Percentiles rank a stretch among this genome's conserved stretches.
These are phyloP conservation scores for Salix udensis DNA, from an alignment of 345 rosid species.

Conservation along the genomic window DNA sequence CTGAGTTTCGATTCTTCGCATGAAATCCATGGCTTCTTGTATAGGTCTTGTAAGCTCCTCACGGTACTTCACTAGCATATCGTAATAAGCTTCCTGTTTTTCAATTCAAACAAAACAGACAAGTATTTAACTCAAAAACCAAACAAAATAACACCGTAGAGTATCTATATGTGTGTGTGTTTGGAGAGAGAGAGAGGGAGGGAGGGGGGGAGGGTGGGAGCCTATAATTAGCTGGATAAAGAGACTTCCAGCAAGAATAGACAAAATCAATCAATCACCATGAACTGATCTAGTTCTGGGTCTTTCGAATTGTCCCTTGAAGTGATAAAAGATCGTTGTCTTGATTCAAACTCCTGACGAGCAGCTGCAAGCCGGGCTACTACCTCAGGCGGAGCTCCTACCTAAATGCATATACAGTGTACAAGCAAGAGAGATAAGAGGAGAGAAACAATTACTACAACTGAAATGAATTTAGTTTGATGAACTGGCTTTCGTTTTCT, in stretches of 20 bases:
- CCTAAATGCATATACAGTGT: constrained; percentile 30
- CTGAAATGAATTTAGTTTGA: not conserved
- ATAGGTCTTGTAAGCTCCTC: constrained; percentile 90
- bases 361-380: constrained; percentile 63
- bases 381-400: constrained; percentile 94
- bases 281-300: constrained; percentile 96
- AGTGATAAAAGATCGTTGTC: constrained; percentile 45
- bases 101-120: too few species aligned
- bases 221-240: not conserved
- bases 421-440: not conserved
- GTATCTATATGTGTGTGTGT: too few species aligned
- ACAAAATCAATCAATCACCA: constrained; percentile 46
- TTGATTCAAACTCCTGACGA: constrained; percentile 71
- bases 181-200: too few species aligned
- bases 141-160: not conserved
- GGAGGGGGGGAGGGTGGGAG: too few species aligned
- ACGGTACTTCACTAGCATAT: constrained; percentile 88
- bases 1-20: constrained; percentile 91
- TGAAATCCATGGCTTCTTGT: constrained; percentile 98
- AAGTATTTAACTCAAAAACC: not conserved
- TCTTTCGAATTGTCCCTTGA: constrained; percentile 54
- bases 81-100: constrained; percentile 85
- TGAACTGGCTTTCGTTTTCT: not conserved
- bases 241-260: not conserved
- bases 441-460: not conserved